Conservation (phyloP, 208 protist genomes). For the Crithidia brevicula region DNA sequence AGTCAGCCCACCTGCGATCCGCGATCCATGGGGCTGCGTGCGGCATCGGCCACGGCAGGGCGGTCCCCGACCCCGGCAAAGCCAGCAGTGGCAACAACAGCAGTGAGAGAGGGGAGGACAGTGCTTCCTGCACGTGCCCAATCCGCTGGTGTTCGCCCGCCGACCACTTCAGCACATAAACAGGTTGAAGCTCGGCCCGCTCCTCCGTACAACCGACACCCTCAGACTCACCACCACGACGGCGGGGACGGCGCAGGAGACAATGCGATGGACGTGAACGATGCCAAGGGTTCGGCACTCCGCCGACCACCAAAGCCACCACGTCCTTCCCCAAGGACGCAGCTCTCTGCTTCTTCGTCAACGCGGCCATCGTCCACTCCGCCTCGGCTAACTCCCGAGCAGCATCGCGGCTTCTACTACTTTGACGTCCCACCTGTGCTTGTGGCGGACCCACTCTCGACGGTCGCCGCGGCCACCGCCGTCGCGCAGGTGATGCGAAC, state of each 20-base stretch:
- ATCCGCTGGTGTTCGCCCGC: slow-evolving; percentile 5
- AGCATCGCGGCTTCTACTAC: slow-evolving; percentile 13
- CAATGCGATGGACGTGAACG: no score
- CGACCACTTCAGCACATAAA: not conserved
- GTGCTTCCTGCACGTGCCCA: slow-evolving; percentile 4
- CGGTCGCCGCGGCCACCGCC: slow-evolving; percentile 16
- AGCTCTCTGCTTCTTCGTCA: not conserved
- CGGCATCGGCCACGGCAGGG: not conserved
- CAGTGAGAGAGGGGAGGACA: not conserved
- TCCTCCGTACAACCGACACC: not conserved
- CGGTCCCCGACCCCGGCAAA: not conserved
- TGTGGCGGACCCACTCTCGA: slow-evolving; percentile 21
- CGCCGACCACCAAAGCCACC: no score
- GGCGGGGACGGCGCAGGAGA: not conserved
- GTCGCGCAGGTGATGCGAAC: slow-evolving; percentile 15
- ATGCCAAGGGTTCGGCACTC: no score
- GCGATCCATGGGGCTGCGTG: slow-evolving; percentile 16
- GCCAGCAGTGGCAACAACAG: not conserved
- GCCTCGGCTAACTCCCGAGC: not conserved
- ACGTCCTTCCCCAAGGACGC: no score
- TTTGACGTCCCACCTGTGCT: slow-evolving; percentile 28
- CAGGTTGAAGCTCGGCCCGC: no score
- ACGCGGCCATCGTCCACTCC: not conserved
- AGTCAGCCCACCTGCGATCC: slow-evolving; percentile 35
- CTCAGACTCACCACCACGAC: not conserved